A percentile compares a stretch with the other conserved stretches of the same genome.
phyloP scores from a whole-genome alignment of 164 flowering plant species.

The Stephania yunnanensis region DNA sequence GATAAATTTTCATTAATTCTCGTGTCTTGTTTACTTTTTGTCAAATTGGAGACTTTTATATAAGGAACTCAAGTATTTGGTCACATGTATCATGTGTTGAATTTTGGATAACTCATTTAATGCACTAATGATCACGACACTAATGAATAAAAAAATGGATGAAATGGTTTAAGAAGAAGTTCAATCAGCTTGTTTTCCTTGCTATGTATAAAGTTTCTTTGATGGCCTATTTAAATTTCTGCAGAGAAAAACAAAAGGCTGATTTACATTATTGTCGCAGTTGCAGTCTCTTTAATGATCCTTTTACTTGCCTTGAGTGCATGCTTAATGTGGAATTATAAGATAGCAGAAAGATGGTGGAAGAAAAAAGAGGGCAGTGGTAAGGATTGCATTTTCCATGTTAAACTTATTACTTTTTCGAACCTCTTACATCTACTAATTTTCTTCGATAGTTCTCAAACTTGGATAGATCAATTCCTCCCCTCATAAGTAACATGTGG shows the following conservation, averaged over 20 bases:
- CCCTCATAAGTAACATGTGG: background rate
- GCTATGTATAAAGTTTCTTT: background rate
- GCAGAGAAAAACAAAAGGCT: no score
- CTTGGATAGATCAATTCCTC: conserved; percentile 4
- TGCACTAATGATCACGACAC: no score
- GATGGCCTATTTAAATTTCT: background rate
- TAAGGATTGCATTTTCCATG: background rate
- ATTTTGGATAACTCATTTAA: no score
- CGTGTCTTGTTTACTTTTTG: no score
- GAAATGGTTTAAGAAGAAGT: background rate
- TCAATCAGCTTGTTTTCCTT: background rate
- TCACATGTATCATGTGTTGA: no score
- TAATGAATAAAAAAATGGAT: background rate
- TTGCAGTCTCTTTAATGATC: background rate
- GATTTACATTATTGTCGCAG: no score
- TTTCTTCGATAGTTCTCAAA: background rate
- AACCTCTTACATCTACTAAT: background rate
- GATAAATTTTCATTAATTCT: no score
- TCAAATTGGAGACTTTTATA: no score
- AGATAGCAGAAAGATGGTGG: background rate
- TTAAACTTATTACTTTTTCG: background rate
- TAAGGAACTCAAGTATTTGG: no score
- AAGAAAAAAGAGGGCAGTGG: background rate
- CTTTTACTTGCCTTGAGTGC: background rate
- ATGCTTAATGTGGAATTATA: background rate